phyloP scores from a whole-genome alignment of 2,329 filamentous ascomycete genomes.

The Sporothrix brasiliensis region DNA sequence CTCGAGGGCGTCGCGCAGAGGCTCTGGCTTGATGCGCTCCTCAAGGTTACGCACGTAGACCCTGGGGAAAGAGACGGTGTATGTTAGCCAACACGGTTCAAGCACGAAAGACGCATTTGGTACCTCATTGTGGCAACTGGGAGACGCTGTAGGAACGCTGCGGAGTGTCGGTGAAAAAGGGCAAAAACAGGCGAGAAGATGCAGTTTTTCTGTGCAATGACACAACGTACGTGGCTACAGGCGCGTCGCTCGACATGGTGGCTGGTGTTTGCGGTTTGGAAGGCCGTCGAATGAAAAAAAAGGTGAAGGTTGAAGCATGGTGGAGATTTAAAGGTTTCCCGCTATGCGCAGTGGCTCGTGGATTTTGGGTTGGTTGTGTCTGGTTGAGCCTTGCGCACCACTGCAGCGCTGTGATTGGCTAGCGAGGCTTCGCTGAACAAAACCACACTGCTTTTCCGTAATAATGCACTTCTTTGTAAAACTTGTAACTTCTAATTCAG shows the following conservation, averaged over 20 bases:
- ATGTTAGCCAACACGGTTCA: neutral
- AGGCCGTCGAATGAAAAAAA: neutral
- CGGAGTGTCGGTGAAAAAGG: slow-evolving; percentile 55
- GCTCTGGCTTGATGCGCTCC: slow-evolving; percentile 82
- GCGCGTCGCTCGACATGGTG: slow-evolving; percentile 45
- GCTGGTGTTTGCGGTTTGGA: neutral
- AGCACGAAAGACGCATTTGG: neutral
- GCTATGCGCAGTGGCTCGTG: too few relatives aligned
- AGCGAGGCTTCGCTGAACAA: neutral
- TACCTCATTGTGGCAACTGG: slow-evolving; percentile 2
- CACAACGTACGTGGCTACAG: slow-evolving; percentile 68
- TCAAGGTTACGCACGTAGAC: slow-evolving; percentile 83
- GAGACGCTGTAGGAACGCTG: slow-evolving; percentile 32
- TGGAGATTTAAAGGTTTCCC: neutral
- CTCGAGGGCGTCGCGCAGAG: slow-evolving; percentile 70
- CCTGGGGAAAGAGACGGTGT: slow-evolving; percentile 43
- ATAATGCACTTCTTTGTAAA: too few relatives aligned
- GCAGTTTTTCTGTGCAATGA: slow-evolving; percentile 61
- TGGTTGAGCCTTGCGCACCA: slow-evolving; percentile 6
- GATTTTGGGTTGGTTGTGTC: neutral
- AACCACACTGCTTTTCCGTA: too few relatives aligned
- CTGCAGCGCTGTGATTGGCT: slow-evolving; percentile 7
- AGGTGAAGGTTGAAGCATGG: neutral
- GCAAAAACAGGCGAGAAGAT: slow-evolving; percentile 6
- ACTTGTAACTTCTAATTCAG: neutral